These are phyloP conservation scores for Metschnikowia gelsemii DNA, from an alignment of 805 yeast species.

Conservation along the genomic window DNA sequence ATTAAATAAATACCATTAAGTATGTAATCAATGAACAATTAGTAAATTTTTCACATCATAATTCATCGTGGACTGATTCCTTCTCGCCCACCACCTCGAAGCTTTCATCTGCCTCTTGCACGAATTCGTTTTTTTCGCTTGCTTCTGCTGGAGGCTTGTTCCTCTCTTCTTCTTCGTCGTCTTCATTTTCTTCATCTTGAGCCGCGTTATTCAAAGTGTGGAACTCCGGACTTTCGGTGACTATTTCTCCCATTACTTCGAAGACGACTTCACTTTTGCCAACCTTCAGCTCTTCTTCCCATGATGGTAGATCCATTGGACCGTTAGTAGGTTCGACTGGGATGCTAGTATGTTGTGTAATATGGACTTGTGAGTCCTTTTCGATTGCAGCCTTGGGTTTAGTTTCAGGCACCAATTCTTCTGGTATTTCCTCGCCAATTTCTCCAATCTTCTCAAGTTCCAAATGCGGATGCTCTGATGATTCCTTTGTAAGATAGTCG, in stretches of 20 bases:
- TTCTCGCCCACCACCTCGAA: constrained; percentile 7
- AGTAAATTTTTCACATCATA: not conserved
- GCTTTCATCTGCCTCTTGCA: constrained; percentile 14
- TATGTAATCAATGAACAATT: constrained; percentile 4
- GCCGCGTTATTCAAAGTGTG: not conserved
- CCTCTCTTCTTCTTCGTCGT: not conserved
- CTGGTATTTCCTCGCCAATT: not conserved
- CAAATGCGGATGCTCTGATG: no score
- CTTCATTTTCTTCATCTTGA: not conserved
- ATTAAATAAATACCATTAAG: not conserved
- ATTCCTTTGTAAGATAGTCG: no score
- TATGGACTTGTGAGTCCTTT: no score
- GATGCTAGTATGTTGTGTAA: no score
- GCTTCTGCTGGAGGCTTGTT: constrained; percentile 2
- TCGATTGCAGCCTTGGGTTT: not conserved
- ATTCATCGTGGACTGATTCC: constrained; percentile 7
- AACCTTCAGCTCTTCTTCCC: not conserved
- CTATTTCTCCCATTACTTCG: not conserved
- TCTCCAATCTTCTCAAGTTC: not conserved
- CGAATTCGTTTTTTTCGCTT: constrained; percentile 10
- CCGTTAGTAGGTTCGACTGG: no score
- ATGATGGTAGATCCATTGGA: no score
- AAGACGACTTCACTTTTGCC: not conserved
- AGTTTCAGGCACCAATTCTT: not conserved
- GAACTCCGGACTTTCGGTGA: not conserved